Evolutionary conservation across 495 filamentous ascomycete species (phyloP), one percentile per base, ranked within the genome.

Genomic region (Penicillium waksmanii): DNA sequence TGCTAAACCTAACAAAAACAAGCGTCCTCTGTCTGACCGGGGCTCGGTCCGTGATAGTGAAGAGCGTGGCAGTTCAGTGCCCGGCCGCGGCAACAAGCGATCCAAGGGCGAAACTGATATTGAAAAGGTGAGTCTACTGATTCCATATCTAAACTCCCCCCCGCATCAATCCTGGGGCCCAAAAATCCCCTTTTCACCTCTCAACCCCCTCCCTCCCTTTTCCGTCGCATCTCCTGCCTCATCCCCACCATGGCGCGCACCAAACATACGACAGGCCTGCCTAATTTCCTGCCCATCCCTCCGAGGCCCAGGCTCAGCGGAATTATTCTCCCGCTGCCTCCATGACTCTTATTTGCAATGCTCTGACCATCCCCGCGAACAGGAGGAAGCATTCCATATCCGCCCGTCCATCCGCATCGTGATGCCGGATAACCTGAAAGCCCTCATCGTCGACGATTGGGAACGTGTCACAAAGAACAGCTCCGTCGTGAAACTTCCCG

Each of bases 401-500:
- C 85, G 90, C 11, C 93, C 93, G 6, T 88, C 89, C 0, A 84
- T 98, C 67, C 91, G 90, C 53, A 85, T 98, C 52, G 78, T 85
- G 44, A 85, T 83, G 43, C 91, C 95, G 3, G 95, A 98, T 67
- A 84, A 87, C 52, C 75, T 98, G 51, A 97, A 97, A 76, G 87
- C 88, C 17, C 77, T 95, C 46, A 86, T 98, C 3, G 95, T 98
- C 40, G 95, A 98, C 66, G 95, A 98, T 76, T 98, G 95, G 95
- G 95, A 98, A 74, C 96, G 96, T 64, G 85, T 97, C 51, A 98
- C 95, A 50, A 98, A 98, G 80, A 92, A 93, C 67, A 84, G 89
- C 60, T 88, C 91, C 65, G 86, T 97, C 3, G 91, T 97, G 15
- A 85, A 87, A 0, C 80, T 98, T 10, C 95, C 95, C 0, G 84